A percentile compares a stretch with the other conserved stretches of the same genome.
Conservation (phyloP, 108 stramenopile genomes). For the Nitzschia palea region DNA sequence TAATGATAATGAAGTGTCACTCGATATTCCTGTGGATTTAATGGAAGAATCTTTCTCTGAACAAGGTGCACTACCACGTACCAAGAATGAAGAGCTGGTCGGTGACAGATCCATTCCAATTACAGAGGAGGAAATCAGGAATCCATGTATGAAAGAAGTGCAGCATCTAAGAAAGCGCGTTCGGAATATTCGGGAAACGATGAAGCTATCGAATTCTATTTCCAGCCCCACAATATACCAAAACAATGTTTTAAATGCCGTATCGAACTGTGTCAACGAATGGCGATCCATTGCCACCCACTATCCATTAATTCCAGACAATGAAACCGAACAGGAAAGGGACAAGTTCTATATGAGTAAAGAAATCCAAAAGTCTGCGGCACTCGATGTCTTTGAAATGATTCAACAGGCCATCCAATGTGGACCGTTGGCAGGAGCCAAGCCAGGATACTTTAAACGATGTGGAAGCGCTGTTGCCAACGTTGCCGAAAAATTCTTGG, state of each 20-base stretch:
- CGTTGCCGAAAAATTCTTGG: conserved; percentile 53
- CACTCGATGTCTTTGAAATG: conserved; percentile 48
- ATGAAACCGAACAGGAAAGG: background rate
- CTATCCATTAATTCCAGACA: conserved; percentile 6
- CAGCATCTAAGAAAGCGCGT: conserved; percentile 52
- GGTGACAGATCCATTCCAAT: no score
- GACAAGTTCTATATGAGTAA: background rate
- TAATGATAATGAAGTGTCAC: no score
- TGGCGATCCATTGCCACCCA: conserved; percentile 63
- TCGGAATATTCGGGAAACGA: conserved; percentile 44
- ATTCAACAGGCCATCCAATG: conserved; percentile 70
- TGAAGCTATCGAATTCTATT: conserved; percentile 41
- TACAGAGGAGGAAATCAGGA: background rate
- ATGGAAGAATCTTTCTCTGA: no score
- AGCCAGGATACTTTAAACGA: conserved; percentile 85
- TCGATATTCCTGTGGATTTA: no score
- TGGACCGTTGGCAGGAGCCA: conserved; percentile 72
- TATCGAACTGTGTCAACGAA: conserved; percentile 62
- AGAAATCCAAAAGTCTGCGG: conserved; percentile 14
- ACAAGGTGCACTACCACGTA: no score
- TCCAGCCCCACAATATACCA: conserved; percentile 53
- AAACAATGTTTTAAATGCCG: conserved; percentile 62
- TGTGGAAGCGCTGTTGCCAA: conserved; percentile 70
- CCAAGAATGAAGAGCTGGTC: background rate
- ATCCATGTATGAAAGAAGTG: conserved; percentile 41